phyloP scores from a whole-genome alignment of 148 eudicot species.

The Nepenthes gracilis region DNA sequence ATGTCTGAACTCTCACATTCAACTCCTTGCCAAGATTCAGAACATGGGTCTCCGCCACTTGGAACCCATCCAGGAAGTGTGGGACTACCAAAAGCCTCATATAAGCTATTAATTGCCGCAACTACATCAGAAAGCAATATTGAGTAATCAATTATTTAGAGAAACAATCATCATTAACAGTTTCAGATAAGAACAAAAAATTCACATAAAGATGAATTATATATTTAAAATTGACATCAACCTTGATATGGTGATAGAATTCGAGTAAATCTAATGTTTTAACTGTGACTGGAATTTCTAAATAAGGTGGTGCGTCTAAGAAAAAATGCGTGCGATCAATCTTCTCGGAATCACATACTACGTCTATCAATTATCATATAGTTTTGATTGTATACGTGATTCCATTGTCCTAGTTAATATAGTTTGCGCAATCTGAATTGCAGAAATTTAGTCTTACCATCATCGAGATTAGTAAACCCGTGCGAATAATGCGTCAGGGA shows the following conservation, averaged over 20 bases:
- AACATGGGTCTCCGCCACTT: conserved; percentile 78
- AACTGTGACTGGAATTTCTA: too few relatives aligned
- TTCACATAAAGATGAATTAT: neutral
- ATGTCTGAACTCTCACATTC: conserved; percentile 42
- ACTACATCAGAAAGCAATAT: conserved; percentile 25
- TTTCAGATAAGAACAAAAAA: conserved; percentile 6
- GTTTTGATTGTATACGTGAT: too few relatives aligned
- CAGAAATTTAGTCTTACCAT: conserved; percentile 31
- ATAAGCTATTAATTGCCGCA: conserved; percentile 71
- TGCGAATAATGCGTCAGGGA: conserved; percentile 19
- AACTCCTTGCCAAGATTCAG: conserved; percentile 82
- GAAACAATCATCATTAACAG: conserved; percentile 7
- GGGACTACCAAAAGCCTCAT: conserved; percentile 73
- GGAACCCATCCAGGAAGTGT: conserved; percentile 73
- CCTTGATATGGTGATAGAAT: neutral
- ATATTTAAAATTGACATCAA: neutral
- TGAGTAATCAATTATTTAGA: neutral
- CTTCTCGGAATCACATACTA: too few relatives aligned
- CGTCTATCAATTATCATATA: too few relatives aligned
- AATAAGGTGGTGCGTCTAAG: too few relatives aligned
- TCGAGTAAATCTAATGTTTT: neutral
- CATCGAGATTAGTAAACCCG: conserved; percentile 45
- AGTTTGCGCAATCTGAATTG: neutral
- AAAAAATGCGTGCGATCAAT: too few relatives aligned
- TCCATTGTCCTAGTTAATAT: neutral